Evolutionary conservation across 169 alveolate genomes (phyloP).

Genomic region (Plasmodium coatneyi): DNA sequence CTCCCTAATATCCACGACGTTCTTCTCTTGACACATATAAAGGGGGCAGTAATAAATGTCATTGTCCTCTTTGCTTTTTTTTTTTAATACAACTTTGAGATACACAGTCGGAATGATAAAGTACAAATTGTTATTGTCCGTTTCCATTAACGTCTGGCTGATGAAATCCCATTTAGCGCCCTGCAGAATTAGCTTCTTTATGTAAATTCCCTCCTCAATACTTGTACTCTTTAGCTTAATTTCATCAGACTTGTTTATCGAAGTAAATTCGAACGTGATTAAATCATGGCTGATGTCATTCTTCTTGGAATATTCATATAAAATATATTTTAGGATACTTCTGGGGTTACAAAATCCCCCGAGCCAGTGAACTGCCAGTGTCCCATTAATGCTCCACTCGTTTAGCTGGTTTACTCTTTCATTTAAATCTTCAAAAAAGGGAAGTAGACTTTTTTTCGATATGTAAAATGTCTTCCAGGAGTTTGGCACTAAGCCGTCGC

Average conservation of each 20-base stretch:
- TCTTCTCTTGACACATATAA: constrained; percentile 87
- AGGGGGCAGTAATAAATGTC: constrained; percentile 92
- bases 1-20: constrained; percentile 81
- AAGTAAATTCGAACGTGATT: constrained; percentile 54
- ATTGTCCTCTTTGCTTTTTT: constrained; percentile 79
- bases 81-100: constrained; percentile 92
- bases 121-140: constrained; percentile 92
- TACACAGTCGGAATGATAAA: constrained; percentile 92
- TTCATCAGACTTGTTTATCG: constrained; percentile 64
- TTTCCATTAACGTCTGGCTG: constrained; percentile 88
- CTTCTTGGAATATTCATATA: constrained; percentile 72
- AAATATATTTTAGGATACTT: constrained; percentile 68
- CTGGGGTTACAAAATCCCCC: constrained; percentile 74
- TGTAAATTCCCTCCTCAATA: constrained; percentile 93
- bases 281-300: constrained; percentile 68
- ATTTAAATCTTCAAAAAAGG: constrained; percentile 61
- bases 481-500: constrained; percentile 55
- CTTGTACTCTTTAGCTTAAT: constrained; percentile 1
- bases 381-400: constrained; percentile 66
- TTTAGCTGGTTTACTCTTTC: constrained; percentile 74
- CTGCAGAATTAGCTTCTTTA: constrained; percentile 91
- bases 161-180: constrained; percentile 96
- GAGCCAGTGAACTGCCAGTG: constrained; percentile 60
- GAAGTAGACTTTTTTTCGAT: constrained; percentile 43
- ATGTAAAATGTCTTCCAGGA: constrained; percentile 61